Evolutionary conservation across 345 rosid species (phyloP).

Genomic region (Eucalyptus paniculata): DNA sequence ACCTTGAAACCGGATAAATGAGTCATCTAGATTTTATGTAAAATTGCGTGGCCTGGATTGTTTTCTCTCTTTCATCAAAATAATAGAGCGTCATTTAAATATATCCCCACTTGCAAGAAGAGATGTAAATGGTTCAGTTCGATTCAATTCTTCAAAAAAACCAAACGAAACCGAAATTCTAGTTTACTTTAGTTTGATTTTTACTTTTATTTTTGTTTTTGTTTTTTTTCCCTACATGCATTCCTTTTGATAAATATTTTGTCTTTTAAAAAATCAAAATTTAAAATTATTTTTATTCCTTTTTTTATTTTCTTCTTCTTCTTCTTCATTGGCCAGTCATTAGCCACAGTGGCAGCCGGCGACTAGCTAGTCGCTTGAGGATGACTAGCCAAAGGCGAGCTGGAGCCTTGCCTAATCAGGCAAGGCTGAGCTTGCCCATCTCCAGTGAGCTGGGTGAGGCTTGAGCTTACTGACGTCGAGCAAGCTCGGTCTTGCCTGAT

Average conservation of each 20-base stretch:
- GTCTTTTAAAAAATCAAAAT: too few species aligned
- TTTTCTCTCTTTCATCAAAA: not conserved
- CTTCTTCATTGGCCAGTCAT: accelerated
- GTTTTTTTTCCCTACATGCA: too few species aligned
- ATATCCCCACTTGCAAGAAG: not conserved
- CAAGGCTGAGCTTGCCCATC: accelerated
- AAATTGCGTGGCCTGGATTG: not conserved
- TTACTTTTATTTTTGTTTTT: accelerated
- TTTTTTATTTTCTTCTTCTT: too few species aligned
- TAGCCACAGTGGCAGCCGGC: accelerated
- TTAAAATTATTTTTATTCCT: too few species aligned
- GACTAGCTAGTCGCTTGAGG: accelerated
- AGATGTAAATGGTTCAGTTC: accelerated
- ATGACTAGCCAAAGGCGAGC: accelerated
- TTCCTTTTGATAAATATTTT: too few species aligned
- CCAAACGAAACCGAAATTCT: accelerated
- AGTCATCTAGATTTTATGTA: not conserved
- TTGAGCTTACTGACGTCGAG: accelerated
- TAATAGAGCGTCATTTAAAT: not conserved
- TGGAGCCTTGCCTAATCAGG: accelerated
- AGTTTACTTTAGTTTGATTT: accelerated
- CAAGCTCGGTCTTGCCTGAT: accelerated
- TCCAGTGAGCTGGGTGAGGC: accelerated
- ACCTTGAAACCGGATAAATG: not conserved
- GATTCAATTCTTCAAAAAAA: accelerated